These are phyloP conservation scores for Xylariaceae sp. DNA, from an alignment of 2,329 filamentous ascomycete genomes.

Conservation along the genomic window DNA sequence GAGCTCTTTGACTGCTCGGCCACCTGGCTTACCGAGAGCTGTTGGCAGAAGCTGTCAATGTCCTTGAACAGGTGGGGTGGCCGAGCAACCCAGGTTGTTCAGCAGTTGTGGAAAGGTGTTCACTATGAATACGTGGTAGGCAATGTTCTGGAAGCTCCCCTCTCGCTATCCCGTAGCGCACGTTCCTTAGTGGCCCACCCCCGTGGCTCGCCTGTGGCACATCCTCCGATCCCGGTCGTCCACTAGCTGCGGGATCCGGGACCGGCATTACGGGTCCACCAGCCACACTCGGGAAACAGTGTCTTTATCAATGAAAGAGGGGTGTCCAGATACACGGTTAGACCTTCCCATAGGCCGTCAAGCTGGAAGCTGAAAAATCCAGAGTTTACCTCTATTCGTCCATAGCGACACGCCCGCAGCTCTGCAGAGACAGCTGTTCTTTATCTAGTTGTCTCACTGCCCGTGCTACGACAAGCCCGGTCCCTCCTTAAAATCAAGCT, in stretches of 20 bases:
- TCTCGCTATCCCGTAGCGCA: not conserved
- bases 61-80: too few relatives aligned
- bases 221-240: not conserved
- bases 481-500: not conserved
- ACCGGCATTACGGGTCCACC: not conserved
- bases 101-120: not conserved
- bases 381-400: not conserved
- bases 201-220: not conserved
- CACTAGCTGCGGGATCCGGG: not conserved
- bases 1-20: too few relatives aligned
- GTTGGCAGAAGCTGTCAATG: too few relatives aligned
- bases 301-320: not conserved
- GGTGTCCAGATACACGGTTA: not conserved
- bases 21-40: too few relatives aligned
- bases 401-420: not conserved
- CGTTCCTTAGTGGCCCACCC: not conserved
- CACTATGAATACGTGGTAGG: not conserved
- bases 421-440: not conserved
- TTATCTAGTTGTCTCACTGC: not conserved
- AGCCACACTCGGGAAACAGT: not conserved
- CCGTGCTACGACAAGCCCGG: not conserved
- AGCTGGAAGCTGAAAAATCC: not conserved
- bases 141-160: not conserved
- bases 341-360: not conserved
- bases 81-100: too few relatives aligned